Percentiles rank a stretch among this genome's conserved stretches.
phyloP scores from a whole-genome alignment of 2,329 filamentous ascomycete genomes.

The Trematosphaeria pertusa region DNA sequence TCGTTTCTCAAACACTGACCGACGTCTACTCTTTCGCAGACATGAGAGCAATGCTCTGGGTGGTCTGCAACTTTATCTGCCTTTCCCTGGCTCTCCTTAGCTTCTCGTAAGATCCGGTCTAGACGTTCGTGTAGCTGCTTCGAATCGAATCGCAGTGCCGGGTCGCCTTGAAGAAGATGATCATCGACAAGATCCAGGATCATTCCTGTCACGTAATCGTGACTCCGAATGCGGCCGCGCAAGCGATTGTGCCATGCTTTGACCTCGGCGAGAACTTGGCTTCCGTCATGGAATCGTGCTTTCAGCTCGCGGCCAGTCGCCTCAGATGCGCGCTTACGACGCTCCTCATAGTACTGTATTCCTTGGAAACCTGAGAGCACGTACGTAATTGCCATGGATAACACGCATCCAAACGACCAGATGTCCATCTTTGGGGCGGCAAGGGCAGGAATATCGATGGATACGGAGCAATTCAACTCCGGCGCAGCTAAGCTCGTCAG shows the following conservation, averaged over 20 bases:
- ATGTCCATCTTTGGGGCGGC: no score
- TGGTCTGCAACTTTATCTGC: no score
- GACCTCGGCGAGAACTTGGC: constrained; percentile 1
- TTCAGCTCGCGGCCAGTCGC: background rate
- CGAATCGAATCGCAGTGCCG: background rate
- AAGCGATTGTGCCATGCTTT: constrained; percentile 6
- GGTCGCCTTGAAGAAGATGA: background rate
- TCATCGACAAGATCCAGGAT: constrained; percentile 9
- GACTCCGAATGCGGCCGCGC: background rate
- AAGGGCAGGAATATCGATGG: no score
- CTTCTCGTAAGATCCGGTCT: background rate
- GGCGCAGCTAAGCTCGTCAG: constrained; percentile 4
- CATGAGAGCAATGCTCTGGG: no score
- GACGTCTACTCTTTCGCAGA: no score
- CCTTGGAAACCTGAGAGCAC: constrained; percentile 11
- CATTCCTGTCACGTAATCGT: background rate
- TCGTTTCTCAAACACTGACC: no score
- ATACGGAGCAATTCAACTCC: no score
- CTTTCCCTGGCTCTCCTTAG: no score
- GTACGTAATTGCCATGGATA: constrained; percentile 14
- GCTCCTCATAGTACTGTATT: constrained; percentile 5
- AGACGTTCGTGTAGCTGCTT: background rate
- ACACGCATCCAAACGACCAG: constrained; percentile 18
- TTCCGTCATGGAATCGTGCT: constrained; percentile 4
- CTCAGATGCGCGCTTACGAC: background rate